Conservation (phyloP, 108 stramenopile species). For the Licmophora abbreviata region DNA sequence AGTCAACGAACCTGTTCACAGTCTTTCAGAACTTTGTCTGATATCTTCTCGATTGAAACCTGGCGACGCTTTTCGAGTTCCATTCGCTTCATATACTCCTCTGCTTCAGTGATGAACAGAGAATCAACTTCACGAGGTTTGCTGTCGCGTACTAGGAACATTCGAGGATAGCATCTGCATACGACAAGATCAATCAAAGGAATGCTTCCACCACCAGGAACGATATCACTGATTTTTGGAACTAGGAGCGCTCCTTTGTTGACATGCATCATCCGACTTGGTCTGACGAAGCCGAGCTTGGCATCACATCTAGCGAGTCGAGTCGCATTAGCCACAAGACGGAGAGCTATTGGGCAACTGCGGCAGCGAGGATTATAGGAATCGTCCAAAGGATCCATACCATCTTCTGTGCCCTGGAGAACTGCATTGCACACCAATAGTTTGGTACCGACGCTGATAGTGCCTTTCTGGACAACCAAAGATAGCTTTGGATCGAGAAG, state of each 20-base stretch:
- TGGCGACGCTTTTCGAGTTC: slow-evolving; percentile 32
- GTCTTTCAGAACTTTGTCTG: slow-evolving; percentile 37
- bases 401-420: slow-evolving; percentile 61
- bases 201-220: slow-evolving; percentile 54
- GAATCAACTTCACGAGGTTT: too few relatives aligned
- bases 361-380: slow-evolving; percentile 22
- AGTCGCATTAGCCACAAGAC: slow-evolving; percentile 55
- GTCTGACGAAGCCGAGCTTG: slow-evolving; percentile 61
- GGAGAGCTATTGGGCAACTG: slow-evolving; percentile 23
- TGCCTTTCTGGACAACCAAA: slow-evolving; percentile 23
- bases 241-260: slow-evolving; percentile 23
- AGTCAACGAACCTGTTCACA: slow-evolving; percentile 35
- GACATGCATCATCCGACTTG: neutral
- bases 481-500: slow-evolving; percentile 35
- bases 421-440: slow-evolving; percentile 51
- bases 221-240: slow-evolving; percentile 45
- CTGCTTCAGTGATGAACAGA: slow-evolving; percentile 51
- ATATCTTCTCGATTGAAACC: slow-evolving; percentile 37
- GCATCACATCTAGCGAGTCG: slow-evolving; percentile 74
- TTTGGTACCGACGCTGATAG: slow-evolving; percentile 68
- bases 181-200: slow-evolving; percentile 56
- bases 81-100: slow-evolving; percentile 40
- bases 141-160: too few relatives aligned
- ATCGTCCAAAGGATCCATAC: slow-evolving; percentile 75
- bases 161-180: slow-evolving; percentile 53